Evolutionary conservation across 139 green algal genomes (phyloP), one percentile per base, ranked within the genome.

Genomic region (Zygnema cylindricum): DNA sequence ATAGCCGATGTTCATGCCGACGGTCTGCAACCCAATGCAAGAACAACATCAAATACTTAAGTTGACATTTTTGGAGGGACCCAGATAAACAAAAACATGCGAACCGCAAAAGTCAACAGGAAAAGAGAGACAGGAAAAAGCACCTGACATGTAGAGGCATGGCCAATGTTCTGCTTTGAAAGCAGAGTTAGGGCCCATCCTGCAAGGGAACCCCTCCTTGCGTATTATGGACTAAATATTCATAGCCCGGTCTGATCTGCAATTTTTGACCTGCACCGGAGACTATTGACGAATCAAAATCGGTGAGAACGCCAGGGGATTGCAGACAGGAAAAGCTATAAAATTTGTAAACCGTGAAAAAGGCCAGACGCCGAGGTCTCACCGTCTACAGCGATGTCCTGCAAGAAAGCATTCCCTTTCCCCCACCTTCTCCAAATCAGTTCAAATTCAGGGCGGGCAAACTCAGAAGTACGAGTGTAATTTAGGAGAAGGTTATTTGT

Each of bases 131-230:
- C 30, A 73, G 57, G 30, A 30, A 30, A 25, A 25, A 73, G n/a
- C 23, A 88, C 82, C 55, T 88, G 55, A 89, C 96, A 98, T 0
- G 96, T 98, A 35, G 95, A 95, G 0, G 96, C 95, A 69, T 96
- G 97, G 43, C 94, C 95, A 33, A 98, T 93, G 90, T 98, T 93
- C n/a, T 76, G 69, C 32, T 90, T 92, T 21, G 94, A 95, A 69
- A 98, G 94, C 88, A 98, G 94, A 33, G 94, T 98, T 33, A 98
- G 91, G 39, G 96, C 96, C 96, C 96, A 98, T 69, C 96, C 96
- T 55, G 33, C 35, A 63, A n/a, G n/a, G n/a, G n/a, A n/a, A n/a
- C n/a, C n/a, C n/a, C n/a, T n/a, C n/a, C n/a, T n/a, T n/a, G n/a
- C n/a, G n/a, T n/a, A n/a, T n/a, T n/a, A n/a, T n/a, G n/a, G n/a